Evolutionary conservation across 2,329 filamentous ascomycete genomes (phyloP).

Genomic region (Hymenoscyphus salicellus): DNA sequence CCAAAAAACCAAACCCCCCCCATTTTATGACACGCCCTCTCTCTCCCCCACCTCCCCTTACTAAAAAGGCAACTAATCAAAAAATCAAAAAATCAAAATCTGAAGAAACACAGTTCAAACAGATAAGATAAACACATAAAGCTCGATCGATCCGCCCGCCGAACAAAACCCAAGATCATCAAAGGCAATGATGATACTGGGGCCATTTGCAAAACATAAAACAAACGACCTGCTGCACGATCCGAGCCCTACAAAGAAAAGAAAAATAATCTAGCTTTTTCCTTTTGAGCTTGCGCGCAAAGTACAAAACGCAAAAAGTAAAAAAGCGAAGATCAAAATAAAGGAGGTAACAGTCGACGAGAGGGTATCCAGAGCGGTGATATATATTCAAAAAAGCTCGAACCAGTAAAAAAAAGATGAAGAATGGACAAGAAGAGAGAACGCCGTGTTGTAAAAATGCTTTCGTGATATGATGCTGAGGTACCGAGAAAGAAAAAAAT

Average conservation of each 20-base stretch:
- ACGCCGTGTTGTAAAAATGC: neutral
- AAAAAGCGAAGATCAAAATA: neutral
- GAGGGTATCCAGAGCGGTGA: constrained; percentile 4
- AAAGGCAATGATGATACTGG: too few species aligned
- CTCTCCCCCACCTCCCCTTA: neutral
- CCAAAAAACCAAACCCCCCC: neutral
- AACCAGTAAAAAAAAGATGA: neutral
- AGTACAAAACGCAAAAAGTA: neutral
- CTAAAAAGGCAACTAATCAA: neutral
- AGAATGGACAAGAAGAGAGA: neutral
- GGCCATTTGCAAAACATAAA: too few species aligned
- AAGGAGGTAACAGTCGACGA: neutral
- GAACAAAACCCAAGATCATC: too few species aligned
- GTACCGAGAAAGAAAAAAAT: neutral
- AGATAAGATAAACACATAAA: neutral
- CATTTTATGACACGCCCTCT: neutral
- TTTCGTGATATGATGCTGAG: neutral
- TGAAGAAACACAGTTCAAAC: neutral
- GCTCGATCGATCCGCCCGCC: too few species aligned
- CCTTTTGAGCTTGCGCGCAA: neutral
- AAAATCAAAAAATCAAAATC: neutral
- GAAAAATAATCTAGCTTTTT: constrained; percentile 1
- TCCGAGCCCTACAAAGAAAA: neutral
- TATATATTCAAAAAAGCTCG: neutral
- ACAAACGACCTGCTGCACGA: too few species aligned